Conservation (phyloP, 805 yeast species). For the Pichia eremophila region DNA sequence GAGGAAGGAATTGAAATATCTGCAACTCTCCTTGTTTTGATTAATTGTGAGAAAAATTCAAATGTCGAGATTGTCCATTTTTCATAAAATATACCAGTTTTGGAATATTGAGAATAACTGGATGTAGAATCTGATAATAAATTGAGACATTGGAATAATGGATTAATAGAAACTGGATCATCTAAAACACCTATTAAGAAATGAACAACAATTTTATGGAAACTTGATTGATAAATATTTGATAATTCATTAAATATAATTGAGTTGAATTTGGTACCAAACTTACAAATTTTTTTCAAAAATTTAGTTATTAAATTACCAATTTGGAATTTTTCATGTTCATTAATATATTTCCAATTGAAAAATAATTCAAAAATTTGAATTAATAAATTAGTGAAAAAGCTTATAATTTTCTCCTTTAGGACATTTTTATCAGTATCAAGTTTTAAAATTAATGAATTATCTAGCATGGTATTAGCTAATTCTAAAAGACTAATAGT, state of each 20-base stretch:
- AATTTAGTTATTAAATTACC: conserved; percentile 46
- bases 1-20: conserved; percentile 44
- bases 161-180: conserved; percentile 44
- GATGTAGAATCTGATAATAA: conserved; percentile 26
- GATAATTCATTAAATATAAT: conserved; percentile 28
- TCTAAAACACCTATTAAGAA: conserved; percentile 46
- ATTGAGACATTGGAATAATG: conserved; percentile 44
- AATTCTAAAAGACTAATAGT: conserved; percentile 53
- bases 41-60: conserved; percentile 45
- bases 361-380: conserved; percentile 65
- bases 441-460: conserved; percentile 34
- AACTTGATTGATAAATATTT: conserved; percentile 36
- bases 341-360: conserved; percentile 55
- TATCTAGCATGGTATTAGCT: conserved; percentile 41
- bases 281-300: conserved; percentile 44
- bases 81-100: conserved; percentile 37
- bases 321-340: conserved; percentile 50
- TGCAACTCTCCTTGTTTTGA: conserved; percentile 40
- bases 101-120: conserved; percentile 22
- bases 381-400: conserved; percentile 47
- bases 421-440: conserved; percentile 27
- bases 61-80: conserved; percentile 44
- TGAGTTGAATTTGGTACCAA: conserved; percentile 27
- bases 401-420: conserved; percentile 47
- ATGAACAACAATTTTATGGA: conserved; percentile 40